Percentiles rank a stretch among this genome's conserved stretches.
Evolutionary conservation across 306 rosid species (phyloP).

Genomic region (Medicago truncatula): MtrunA17r5.0-ANR NC_053048.1:8181001-8181500

Average conservation of each 20-base stretch:
- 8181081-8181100: slow-evolving; percentile 64
- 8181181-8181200: slow-evolving; percentile 69
- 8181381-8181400: slow-evolving; percentile 64
- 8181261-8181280: slow-evolving; percentile 60
- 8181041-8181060: slow-evolving; percentile 50
- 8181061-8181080: slow-evolving; percentile 61
- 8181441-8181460: slow-evolving; percentile 60
- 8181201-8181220: slow-evolving; percentile 80
- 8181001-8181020: slow-evolving; percentile 58
- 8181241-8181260: slow-evolving; percentile 74
- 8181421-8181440: slow-evolving; percentile 53
- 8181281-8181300: slow-evolving; percentile 73
- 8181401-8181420: slow-evolving; percentile 52
- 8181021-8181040: slow-evolving; percentile 56
- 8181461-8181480: slow-evolving; percentile 97
- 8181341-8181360: slow-evolving; percentile 52
- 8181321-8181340: slow-evolving; percentile 63
- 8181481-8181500: slow-evolving; percentile 86
- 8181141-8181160: slow-evolving; percentile 70
- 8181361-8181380: slow-evolving; percentile 62
- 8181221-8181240: slow-evolving; percentile 68
- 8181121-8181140: slow-evolving; percentile 64
- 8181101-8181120: slow-evolving; percentile 63
- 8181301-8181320: slow-evolving; percentile 72
- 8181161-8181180: slow-evolving; percentile 68